These are phyloP conservation scores for Thermochaetoides thermophila DNA, from an alignment of 495 filamentous ascomycete species.

Conservation along the genomic window DNA sequence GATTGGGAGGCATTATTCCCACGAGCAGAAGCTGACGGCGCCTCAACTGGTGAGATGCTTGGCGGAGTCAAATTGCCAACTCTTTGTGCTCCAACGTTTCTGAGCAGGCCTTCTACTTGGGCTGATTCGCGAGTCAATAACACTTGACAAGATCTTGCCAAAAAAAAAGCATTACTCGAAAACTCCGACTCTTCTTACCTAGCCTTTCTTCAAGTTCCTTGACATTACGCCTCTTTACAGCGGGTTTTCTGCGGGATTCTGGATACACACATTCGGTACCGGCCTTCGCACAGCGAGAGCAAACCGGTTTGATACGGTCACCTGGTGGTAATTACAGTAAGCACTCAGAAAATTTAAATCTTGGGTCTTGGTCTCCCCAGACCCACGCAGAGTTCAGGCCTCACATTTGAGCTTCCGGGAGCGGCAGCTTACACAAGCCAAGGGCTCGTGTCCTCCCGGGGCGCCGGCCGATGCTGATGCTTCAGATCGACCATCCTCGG, in stretches of 20 bases:
- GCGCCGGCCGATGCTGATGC: neutral
- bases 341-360: neutral
- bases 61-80: neutral
- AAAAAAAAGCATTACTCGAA: neutral
- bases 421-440: constrained; percentile 44
- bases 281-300: constrained; percentile 55
- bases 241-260: constrained; percentile 72
- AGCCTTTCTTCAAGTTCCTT: constrained; percentile 71
- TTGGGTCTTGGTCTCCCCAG: neutral
- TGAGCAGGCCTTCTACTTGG: constrained; percentile 33
- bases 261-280: constrained; percentile 67
- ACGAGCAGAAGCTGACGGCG: constrained; percentile 1
- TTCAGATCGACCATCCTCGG: constrained; percentile 5
- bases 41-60: too few species aligned
- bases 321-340: constrained; percentile 10
- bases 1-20: neutral
- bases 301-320: constrained; percentile 52
- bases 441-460: constrained; percentile 15
- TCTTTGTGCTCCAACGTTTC: constrained; percentile 15
- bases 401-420: constrained; percentile 48
- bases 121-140: too few species aligned
- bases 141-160: constrained; percentile 1
- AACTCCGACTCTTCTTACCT: constrained; percentile 31
- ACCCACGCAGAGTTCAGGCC: neutral
- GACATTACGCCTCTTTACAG: constrained; percentile 77